A percentile compares a stretch with the other conserved stretches of the same genome.
These are phyloP conservation scores for Hypoxylon rubiginosum DNA, from an alignment of 2,329 filamentous ascomycete genomes.

Conservation along the genomic window DNA sequence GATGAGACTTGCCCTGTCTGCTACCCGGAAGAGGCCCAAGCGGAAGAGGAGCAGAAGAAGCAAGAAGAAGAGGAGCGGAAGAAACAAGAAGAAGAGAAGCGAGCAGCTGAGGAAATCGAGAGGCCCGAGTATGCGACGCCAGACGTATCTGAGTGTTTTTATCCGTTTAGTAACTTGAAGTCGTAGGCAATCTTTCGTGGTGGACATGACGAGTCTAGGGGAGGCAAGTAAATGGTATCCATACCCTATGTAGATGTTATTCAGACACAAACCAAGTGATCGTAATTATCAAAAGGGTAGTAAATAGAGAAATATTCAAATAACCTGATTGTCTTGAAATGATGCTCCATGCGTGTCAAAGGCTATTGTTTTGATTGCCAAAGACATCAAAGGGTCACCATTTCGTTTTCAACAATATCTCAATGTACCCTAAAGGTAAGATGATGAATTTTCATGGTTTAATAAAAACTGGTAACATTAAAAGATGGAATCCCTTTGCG, in stretches of 20 bases:
- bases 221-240: background rate
- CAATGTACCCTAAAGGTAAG: background rate
- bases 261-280: background rate
- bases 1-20: constrained; percentile 40
- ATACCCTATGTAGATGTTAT: no score
- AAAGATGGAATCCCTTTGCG: background rate
- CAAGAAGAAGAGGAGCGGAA: constrained; percentile 31
- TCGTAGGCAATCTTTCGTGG: background rate
- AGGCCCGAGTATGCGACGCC: constrained; percentile 2
- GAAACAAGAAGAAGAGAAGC: constrained; percentile 7
- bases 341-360: no score
- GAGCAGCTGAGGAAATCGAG: background rate
- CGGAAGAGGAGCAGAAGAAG: constrained; percentile 30
- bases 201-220: background rate
- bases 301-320: no score
- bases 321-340: no score
- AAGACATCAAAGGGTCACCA: background rate
- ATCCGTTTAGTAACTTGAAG: constrained; percentile 9
- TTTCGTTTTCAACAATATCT: background rate
- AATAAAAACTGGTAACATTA: background rate
- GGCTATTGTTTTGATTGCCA: no score
- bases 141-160: constrained; percentile 8
- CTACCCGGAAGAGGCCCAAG: constrained; percentile 26
- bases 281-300: background rate
- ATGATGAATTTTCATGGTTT: background rate